These are phyloP conservation scores for Cytospora paraplurivora DNA, from an alignment of 2,329 filamentous ascomycete genomes.

Conservation along the genomic window DNA sequence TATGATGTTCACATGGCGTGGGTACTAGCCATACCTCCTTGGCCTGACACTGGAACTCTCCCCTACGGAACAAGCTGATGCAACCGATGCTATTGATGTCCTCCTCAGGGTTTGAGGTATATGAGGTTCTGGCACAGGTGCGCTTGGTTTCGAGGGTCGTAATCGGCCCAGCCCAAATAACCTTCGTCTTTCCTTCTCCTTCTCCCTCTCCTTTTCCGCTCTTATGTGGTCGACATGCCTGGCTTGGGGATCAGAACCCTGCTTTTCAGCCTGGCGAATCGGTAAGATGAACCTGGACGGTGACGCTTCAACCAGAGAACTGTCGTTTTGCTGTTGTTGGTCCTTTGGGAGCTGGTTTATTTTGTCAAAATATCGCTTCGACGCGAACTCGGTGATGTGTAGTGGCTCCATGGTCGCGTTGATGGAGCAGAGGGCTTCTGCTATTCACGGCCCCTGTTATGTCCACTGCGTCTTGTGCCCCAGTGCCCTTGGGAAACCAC, in stretches of 20 bases:
- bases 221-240: constrained; percentile 34
- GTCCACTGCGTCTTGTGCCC: constrained; percentile 27
- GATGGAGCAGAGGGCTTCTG: constrained; percentile 2
- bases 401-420: constrained; percentile 58
- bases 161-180: constrained; percentile 27
- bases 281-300: constrained; percentile 38
- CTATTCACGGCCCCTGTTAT: constrained; percentile 12
- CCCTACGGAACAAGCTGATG: constrained; percentile 28
- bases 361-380: constrained; percentile 65
- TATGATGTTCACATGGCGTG: background rate
- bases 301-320: constrained; percentile 33
- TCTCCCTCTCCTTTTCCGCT: constrained; percentile 32
- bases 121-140: constrained; percentile 18
- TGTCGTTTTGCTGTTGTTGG: constrained; percentile 36
- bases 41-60: constrained; percentile 26
- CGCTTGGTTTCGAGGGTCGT: constrained; percentile 20
- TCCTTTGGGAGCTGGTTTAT: constrained; percentile 56
- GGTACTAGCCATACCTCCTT: constrained; percentile 38
- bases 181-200: constrained; percentile 25
- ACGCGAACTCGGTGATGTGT: constrained; percentile 68
- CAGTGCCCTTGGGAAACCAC: constrained; percentile 25
- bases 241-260: constrained; percentile 28
- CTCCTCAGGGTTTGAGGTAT: constrained; percentile 17
- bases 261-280: constrained; percentile 32
- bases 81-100: constrained; percentile 22